Percentiles rank a stretch among this genome's conserved stretches.
These are phyloP conservation scores for Hibiscus tridactylites DNA, from an alignment of 345 rosid genomes.

Conservation along the genomic window DNA sequence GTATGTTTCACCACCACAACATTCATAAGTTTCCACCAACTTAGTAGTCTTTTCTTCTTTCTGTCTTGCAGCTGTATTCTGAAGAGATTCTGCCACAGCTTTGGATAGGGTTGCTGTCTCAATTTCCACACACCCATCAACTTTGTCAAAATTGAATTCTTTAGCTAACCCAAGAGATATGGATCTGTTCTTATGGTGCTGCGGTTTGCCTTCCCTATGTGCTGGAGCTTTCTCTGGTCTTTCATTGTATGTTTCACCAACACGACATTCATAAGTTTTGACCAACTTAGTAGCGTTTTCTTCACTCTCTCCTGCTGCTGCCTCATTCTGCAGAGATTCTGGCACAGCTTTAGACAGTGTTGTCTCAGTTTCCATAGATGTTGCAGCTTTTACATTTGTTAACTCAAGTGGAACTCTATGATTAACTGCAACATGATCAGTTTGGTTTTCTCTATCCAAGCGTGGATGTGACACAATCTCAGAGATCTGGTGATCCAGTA, in stretches of 20 bases:
- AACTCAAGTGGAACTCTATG: constrained; percentile 53
- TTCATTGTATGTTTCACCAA: no score
- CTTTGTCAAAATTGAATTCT: constrained; percentile 63
- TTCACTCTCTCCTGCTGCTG: constrained; percentile 14
- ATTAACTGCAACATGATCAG: constrained; percentile 21
- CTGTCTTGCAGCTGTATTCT: constrained; percentile 18
- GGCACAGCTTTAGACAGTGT: constrained; percentile 27
- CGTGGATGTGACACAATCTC: constrained; percentile 18
- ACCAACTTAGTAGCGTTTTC: constrained; percentile 1
- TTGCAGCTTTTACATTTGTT: constrained; percentile 35
- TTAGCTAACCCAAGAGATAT: constrained; percentile 48
- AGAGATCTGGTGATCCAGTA: constrained; percentile 23
- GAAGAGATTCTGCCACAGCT: constrained; percentile 16
- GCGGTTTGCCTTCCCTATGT: constrained; percentile 15
- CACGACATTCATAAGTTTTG: no score
- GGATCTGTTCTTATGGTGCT: constrained; percentile 40
- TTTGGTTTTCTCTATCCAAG: constrained; percentile 13
- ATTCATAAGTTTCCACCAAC: constrained; percentile 8
- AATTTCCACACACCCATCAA: constrained; percentile 42
- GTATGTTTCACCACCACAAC: constrained; percentile 27
- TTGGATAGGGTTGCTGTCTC: constrained; percentile 37
- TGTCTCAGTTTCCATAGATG: constrained; percentile 39
- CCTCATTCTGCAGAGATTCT: neutral
- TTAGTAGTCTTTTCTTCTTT: constrained; percentile 14
- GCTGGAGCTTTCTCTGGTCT: constrained; percentile 1